A percentile compares a stretch with the other conserved stretches of the same genome.
Evolutionary conservation across 2,329 filamentous ascomycete genomes (phyloP).

Genomic region (Colletotrichum sp.): DNA sequence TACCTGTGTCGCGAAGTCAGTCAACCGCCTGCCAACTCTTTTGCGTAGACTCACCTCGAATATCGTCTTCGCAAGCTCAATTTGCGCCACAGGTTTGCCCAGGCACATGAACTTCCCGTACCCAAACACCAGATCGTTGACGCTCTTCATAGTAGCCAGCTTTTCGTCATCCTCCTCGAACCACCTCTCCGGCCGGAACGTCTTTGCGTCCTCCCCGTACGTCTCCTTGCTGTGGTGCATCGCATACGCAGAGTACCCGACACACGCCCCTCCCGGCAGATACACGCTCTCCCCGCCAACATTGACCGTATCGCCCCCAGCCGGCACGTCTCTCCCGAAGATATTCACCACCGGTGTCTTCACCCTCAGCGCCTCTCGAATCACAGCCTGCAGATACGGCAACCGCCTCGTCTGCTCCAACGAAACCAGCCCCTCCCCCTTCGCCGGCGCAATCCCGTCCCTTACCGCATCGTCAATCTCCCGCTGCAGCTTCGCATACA

Average conservation of each 20-base stretch:
- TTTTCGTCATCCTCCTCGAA: conserved; percentile 41
- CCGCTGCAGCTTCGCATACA: conserved; percentile 43
- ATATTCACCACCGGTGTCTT: conserved; percentile 27
- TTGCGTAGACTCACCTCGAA: conserved; percentile 36
- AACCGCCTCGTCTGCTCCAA: conserved; percentile 32
- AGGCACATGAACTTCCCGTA: conserved; percentile 18
- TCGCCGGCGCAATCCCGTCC: conserved; percentile 25
- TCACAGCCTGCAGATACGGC: conserved; percentile 40
- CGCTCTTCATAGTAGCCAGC: conserved; percentile 4
- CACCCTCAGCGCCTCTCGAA: conserved; percentile 41
- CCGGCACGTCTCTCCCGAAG: conserved; percentile 26
- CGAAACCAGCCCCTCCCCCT: conserved; percentile 18
- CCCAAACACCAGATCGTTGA: conserved; percentile 16
- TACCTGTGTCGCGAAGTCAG: conserved; percentile 21
- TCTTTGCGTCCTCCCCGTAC: conserved; percentile 61
- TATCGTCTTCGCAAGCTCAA: conserved; percentile 23
- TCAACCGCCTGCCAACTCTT: accelerated
- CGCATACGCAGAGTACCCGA: conserved; percentile 66
- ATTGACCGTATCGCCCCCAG: conserved; percentile 19
- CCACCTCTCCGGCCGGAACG: conserved; percentile 65
- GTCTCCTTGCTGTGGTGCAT: conserved; percentile 61
- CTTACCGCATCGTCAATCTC: conserved; percentile 43
- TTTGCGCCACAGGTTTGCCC: conserved; percentile 16
- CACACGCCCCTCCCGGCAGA: conserved; percentile 60
- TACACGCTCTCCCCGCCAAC: conserved; percentile 24